Evolutionary conservation across 2,329 filamentous ascomycete genomes (phyloP).

Genomic region (Stachybotrys chartarum): DNA sequence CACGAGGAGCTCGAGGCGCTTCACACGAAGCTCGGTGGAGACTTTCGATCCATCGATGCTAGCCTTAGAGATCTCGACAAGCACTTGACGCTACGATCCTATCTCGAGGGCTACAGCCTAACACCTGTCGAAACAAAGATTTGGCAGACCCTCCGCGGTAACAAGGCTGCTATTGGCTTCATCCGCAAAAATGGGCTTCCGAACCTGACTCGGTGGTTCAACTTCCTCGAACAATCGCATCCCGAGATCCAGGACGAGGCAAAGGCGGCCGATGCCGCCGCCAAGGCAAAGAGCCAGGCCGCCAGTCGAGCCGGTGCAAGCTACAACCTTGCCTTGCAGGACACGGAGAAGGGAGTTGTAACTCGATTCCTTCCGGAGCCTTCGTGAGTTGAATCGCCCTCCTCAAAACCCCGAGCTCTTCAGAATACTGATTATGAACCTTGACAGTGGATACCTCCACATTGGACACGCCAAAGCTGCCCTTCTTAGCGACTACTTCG

Average conservation of each 20-base stretch:
- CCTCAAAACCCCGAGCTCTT: conserved; percentile 5
- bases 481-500: conserved; percentile 93
- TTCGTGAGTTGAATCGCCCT: conserved; percentile 47
- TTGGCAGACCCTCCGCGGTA: conserved; percentile 76
- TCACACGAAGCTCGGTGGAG: conserved; percentile 40
- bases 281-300: conserved; percentile 60
- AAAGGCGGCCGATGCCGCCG: conserved; percentile 61
- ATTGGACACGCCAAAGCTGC: conserved; percentile 95
- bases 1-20: conserved; percentile 46
- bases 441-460: conserved; percentile 69
- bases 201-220: conserved; percentile 82
- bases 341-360: conserved; percentile 82
- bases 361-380: conserved; percentile 93
- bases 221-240: conserved; percentile 73
- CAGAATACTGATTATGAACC: not conserved
- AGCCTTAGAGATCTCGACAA: conserved; percentile 73
- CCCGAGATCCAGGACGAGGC: conserved; percentile 67
- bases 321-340: conserved; percentile 82
- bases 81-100: conserved; percentile 79
- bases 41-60: conserved; percentile 78
- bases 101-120: conserved; percentile 74
- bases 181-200: conserved; percentile 70
- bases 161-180: conserved; percentile 75
- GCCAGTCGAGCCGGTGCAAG: conserved; percentile 72
- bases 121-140: conserved; percentile 72